Evolutionary conservation across 441 rosid genomes (phyloP).

Genomic region (Euphorbia schlechtendalii): DNA sequence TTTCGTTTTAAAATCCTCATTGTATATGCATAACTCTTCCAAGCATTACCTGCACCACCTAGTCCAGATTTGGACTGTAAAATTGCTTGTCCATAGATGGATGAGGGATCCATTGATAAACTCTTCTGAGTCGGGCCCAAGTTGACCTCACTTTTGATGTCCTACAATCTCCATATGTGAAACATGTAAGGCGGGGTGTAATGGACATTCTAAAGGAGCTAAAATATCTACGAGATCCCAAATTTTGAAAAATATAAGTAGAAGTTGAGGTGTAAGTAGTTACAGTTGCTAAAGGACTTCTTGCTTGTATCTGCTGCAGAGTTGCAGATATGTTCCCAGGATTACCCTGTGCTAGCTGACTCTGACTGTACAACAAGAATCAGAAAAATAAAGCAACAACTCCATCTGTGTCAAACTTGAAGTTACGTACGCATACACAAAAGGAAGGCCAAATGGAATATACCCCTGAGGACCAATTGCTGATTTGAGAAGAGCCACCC

Average conservation of each 20-base stretch:
- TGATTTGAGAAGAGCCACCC: conserved; percentile 47
- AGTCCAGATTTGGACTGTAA: conserved; percentile 53
- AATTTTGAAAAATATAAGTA: background rate
- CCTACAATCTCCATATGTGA: conserved; percentile 38
- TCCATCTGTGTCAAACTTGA: conserved; percentile 11
- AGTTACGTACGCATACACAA: background rate
- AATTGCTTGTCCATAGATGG: conserved; percentile 55
- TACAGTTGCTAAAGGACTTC: conserved; percentile 34
- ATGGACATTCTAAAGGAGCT: background rate
- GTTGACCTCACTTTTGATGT: conserved; percentile 47
- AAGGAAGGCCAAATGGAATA: background rate
- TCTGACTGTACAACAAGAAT: conserved; percentile 31
- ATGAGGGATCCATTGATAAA: conserved; percentile 45
- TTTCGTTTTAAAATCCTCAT: background rate
- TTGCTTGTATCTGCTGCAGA: conserved; percentile 49
- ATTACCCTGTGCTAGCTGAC: conserved; percentile 55
- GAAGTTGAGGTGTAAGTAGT: conserved; percentile 19
- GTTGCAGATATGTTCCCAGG: conserved; percentile 46
- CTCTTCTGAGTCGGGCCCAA: conserved; percentile 40
- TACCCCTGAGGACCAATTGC: conserved; percentile 51
- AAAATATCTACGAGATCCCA: background rate
- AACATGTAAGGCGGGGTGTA: conserved; percentile 16
- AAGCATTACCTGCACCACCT: conserved; percentile 39
- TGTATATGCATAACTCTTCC: conserved; percentile 10
- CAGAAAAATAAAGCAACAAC: conserved; percentile 13